A percentile compares a stretch with the other conserved stretches of the same genome.
Evolutionary conservation across 169 alveolate genomes (phyloP).

Genomic region (Plasmodium berghei): DNA sequence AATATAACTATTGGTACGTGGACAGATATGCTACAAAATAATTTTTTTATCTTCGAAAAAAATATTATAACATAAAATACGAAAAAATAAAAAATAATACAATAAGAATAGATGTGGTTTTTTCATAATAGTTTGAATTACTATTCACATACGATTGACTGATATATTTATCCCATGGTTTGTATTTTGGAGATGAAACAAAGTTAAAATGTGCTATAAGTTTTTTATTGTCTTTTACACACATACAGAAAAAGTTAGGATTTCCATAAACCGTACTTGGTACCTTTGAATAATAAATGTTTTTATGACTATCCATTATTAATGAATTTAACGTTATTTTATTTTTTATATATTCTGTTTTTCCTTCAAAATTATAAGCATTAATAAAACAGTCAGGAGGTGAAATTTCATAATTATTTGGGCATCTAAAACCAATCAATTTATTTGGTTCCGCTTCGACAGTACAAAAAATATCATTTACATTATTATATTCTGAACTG

Average conservation of each 20-base stretch:
- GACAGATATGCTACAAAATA: no score
- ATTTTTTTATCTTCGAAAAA: no score
- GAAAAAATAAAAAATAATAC: no score
- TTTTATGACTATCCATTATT: slow-evolving; percentile 44
- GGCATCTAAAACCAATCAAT: slow-evolving; percentile 63
- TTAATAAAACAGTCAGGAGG: slow-evolving; percentile 59
- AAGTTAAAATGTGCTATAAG: slow-evolving; percentile 10
- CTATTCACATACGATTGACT: no score
- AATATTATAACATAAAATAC: no score
- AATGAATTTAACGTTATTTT: not conserved
- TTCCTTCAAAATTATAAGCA: slow-evolving; percentile 29
- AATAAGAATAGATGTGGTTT: no score
- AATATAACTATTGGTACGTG: no score
- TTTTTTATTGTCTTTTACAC: slow-evolving; percentile 12
- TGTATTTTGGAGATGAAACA: not conserved
- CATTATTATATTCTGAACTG: not conserved
- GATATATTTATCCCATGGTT: no score
- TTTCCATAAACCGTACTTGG: slow-evolving; percentile 3
- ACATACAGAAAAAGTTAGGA: slow-evolving; percentile 24
- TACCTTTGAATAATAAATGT: slow-evolving; percentile 10
- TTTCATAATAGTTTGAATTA: no score
- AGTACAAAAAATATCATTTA: slow-evolving; percentile 20
- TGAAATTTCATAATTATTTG: slow-evolving; percentile 7
- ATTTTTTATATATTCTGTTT: slow-evolving; percentile 9
- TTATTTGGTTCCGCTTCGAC: slow-evolving; percentile 2